Evolutionary conservation across 805 yeast species (phyloP).

Genomic region (Hanseniaspora hatyaiensis): DNA sequence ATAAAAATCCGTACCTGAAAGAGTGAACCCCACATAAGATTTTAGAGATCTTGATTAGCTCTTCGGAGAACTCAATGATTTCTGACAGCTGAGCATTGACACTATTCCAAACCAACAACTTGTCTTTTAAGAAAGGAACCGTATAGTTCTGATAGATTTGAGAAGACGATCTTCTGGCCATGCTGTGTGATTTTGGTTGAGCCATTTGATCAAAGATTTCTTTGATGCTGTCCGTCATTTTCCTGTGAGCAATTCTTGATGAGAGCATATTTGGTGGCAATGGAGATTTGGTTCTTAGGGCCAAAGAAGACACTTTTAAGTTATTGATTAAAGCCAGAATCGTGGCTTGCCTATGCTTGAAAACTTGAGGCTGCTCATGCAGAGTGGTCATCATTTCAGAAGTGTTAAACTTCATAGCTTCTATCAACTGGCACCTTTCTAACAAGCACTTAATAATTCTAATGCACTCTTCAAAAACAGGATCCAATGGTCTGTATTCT

Average conservation of each 20-base stretch:
- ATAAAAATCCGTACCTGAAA: constrained; percentile 41
- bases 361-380: constrained; percentile 7
- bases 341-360: constrained; percentile 19
- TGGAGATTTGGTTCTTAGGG: constrained; percentile 32
- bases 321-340: constrained; percentile 33
- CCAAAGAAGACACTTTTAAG: constrained; percentile 33
- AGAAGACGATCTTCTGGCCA: constrained; percentile 16
- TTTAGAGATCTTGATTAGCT: constrained; percentile 33
- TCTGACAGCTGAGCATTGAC: constrained; percentile 40
- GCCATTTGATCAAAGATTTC: constrained; percentile 19
- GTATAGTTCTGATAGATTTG: constrained; percentile 19
- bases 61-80: constrained; percentile 40
- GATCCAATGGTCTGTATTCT: constrained; percentile 28
- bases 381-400: constrained; percentile 31
- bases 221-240: constrained; percentile 35
- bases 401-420: constrained; percentile 32
- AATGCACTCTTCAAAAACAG: constrained; percentile 36
- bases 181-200: neutral
- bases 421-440: constrained; percentile 39
- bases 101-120: constrained; percentile 42
- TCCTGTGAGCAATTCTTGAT: constrained; percentile 37
- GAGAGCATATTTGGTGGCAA: constrained; percentile 43
- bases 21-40: constrained; percentile 38
- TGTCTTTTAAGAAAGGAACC: constrained; percentile 29
- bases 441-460: constrained; percentile 37